phyloP scores from a whole-genome alignment of 2,329 filamentous ascomycete species.

The Seiridium cupressi region DNA sequence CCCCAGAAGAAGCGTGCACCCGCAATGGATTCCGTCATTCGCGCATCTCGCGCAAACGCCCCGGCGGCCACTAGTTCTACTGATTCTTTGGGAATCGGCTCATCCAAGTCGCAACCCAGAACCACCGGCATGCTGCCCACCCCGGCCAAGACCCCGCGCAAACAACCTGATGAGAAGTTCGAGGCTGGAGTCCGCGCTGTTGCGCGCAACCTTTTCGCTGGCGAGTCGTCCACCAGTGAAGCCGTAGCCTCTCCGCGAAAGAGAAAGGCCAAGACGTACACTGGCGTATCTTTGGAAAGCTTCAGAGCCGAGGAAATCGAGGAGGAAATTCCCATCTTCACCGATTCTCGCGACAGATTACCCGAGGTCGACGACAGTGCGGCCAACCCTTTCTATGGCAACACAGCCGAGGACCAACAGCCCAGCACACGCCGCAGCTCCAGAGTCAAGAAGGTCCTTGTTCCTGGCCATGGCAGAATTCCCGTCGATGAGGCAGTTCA shows the following conservation, averaged over 20 bases:
- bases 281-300: conserved; percentile 53
- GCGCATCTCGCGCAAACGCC: conserved; percentile 37
- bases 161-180: conserved; percentile 52
- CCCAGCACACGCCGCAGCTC: conserved; percentile 49
- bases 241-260: conserved; percentile 59
- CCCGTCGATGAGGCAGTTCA: conserved; percentile 61
- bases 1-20: conserved; percentile 51
- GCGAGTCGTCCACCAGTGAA: conserved; percentile 43
- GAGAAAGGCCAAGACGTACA: conserved; percentile 55
- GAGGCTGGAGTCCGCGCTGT: conserved; percentile 51
- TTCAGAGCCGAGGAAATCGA: conserved; percentile 57
- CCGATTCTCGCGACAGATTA: conserved; percentile 75
- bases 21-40: conserved; percentile 45
- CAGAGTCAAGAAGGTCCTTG: conserved; percentile 46
- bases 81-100: conserved; percentile 33
- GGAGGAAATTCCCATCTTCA: conserved; percentile 69
- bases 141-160: conserved; percentile 74
- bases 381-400: conserved; percentile 71
- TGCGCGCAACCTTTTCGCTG: conserved; percentile 62
- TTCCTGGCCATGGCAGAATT: conserved; percentile 56
- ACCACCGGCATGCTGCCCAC: conserved; percentile 65
- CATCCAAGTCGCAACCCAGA: conserved; percentile 24
- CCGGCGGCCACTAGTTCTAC: conserved; percentile 42
- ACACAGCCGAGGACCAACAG: conserved; percentile 33
- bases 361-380: conserved; percentile 64